A percentile compares a stretch with the other conserved stretches of the same genome.
Conservation (phyloP, 2,329 filamentous ascomycete genomes). For the Colletotrichum spaethianum region DNA sequence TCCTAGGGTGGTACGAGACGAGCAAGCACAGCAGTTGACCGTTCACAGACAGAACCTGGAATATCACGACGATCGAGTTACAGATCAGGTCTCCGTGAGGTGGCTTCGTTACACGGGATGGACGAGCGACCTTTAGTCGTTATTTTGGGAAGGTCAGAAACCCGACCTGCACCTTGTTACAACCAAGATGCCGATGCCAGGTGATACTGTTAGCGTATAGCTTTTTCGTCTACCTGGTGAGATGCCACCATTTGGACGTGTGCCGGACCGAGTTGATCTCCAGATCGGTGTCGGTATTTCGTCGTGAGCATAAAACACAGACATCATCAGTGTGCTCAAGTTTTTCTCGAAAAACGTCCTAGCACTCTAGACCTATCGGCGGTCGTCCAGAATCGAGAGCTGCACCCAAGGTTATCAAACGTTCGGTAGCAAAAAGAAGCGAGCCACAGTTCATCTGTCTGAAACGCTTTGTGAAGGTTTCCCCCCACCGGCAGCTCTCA, state of each 20-base stretch:
- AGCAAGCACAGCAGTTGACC: not conserved
- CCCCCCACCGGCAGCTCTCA: conserved; percentile 14
- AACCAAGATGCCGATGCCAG: not conserved
- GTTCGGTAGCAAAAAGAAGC: not conserved
- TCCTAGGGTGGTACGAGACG: not conserved
- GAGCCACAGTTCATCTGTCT: not conserved
- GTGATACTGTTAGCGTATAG: not conserved
- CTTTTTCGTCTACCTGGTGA: not conserved
- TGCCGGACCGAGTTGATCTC: not conserved
- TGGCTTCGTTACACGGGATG: not conserved
- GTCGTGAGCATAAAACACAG: not conserved
- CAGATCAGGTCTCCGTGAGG: not conserved
- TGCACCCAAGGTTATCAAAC: not conserved
- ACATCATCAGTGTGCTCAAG: not conserved
- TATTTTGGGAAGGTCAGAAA: not conserved
- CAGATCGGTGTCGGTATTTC: not conserved
- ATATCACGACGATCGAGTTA: not conserved
- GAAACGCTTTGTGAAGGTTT: conserved; percentile 3
- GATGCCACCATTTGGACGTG: not conserved
- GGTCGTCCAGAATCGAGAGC: not conserved
- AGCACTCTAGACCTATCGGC: not conserved
- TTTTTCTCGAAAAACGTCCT: not conserved
- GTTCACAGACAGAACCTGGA: not conserved
- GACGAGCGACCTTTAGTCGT: not conserved
- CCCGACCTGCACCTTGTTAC: not conserved